A percentile compares a stretch with the other conserved stretches of the same genome.
These are phyloP conservation scores for Mortierella sp. DNA, from an alignment of 371 early-diverging fungal genomes.

Conservation along the genomic window DNA sequence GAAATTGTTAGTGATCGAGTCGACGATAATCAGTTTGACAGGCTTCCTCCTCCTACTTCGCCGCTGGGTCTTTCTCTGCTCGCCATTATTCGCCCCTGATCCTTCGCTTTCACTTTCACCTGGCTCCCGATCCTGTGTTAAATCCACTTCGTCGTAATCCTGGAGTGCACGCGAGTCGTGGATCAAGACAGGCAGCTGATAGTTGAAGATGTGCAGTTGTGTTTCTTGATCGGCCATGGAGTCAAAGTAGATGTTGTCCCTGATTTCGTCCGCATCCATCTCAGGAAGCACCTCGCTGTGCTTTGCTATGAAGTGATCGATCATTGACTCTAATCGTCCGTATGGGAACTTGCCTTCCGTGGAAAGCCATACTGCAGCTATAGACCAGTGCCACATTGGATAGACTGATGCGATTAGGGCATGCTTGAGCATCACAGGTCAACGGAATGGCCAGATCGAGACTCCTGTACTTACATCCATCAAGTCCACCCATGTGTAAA, in stretches of 20 bases:
- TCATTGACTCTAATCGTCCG: constrained; percentile 60
- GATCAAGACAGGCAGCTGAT: constrained; percentile 75
- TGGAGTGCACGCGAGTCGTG: constrained; percentile 28
- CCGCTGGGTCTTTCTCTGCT: too few species aligned
- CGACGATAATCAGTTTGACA: constrained; percentile 80
- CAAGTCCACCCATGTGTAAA: constrained; percentile 64
- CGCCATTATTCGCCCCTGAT: too few species aligned
- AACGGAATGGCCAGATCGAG: not conserved
- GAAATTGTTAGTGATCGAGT: constrained; percentile 86
- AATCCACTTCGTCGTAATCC: constrained; percentile 7
- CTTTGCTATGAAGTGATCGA: constrained; percentile 47
- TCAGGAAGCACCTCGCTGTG: constrained; percentile 29
- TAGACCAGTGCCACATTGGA: not conserved
- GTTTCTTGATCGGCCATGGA: constrained; percentile 75
- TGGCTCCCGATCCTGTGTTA: constrained; percentile 1
- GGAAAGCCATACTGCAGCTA: constrained; percentile 68
- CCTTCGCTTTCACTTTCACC: not conserved
- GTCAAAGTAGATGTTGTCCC: constrained; percentile 66
- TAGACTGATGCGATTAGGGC: not conserved
- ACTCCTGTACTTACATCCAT: constrained; percentile 56
- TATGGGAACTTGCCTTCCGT: constrained; percentile 73
- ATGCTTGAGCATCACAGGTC: too few species aligned
- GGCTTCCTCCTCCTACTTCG: constrained; percentile 48
- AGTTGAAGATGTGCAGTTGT: constrained; percentile 74
- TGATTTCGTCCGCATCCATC: constrained; percentile 24